Evolutionary conservation across 2,329 filamentous ascomycete species (phyloP).

Genomic region (Penicillium sp.): DNA sequence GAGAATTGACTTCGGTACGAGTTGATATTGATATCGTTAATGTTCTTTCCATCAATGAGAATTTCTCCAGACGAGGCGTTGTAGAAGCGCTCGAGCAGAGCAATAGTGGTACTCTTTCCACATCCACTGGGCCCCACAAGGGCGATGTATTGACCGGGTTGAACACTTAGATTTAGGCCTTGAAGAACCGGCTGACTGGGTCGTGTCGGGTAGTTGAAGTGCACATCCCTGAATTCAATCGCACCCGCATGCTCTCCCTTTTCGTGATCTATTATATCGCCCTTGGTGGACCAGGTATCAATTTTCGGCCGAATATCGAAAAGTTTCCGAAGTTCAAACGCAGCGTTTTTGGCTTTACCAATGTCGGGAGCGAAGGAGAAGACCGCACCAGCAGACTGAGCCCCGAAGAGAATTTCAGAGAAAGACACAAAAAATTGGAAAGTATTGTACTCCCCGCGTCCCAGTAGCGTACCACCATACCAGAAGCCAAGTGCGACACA

Average conservation of each 20-base stretch:
- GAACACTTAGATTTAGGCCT: constrained; percentile 63
- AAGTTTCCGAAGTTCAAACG: constrained; percentile 75
- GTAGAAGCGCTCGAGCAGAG: constrained; percentile 90
- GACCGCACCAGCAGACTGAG: constrained; percentile 84
- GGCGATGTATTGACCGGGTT: constrained; percentile 57
- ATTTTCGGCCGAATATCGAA: constrained; percentile 81
- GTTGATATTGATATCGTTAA: constrained; percentile 77
- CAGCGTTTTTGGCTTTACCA: constrained; percentile 86
- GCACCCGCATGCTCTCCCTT: constrained; percentile 61
- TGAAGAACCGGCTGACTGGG: constrained; percentile 89
- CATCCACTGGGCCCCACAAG: constrained; percentile 90
- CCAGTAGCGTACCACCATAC: constrained; percentile 80
- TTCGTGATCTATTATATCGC: constrained; percentile 56
- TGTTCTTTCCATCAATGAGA: constrained; percentile 78
- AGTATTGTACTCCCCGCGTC: constrained; percentile 66
- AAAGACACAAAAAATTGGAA: constrained; percentile 95
- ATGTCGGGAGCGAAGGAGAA: constrained; percentile 91
- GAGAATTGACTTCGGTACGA: constrained; percentile 81
- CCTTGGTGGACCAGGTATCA: constrained; percentile 75
- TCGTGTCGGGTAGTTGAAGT: constrained; percentile 91
- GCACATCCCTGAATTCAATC: constrained; percentile 87
- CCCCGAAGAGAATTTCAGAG: constrained; percentile 81
- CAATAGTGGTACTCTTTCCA: constrained; percentile 92
- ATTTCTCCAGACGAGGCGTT: constrained; percentile 79
- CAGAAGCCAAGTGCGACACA: constrained; percentile 88